Conservation (phyloP, 2,329 filamentous ascomycete genomes). For the Xylariaceae sp. region DNA sequence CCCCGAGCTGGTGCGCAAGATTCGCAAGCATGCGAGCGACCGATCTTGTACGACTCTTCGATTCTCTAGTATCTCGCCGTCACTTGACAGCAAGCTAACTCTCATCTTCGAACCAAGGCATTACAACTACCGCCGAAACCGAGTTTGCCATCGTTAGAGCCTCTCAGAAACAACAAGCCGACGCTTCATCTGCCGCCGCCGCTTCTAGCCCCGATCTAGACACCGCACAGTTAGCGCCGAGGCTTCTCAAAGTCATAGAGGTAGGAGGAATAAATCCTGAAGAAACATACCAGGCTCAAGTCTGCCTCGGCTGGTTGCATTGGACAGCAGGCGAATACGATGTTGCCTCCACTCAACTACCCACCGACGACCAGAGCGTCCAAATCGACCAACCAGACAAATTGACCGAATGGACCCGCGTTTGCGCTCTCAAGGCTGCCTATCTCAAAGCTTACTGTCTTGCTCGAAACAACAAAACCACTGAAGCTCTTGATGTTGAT, state of each 20-base stretch:
- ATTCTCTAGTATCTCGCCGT: too few species aligned
- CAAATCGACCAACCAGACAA: constrained; percentile 50
- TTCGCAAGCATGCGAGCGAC: constrained; percentile 87
- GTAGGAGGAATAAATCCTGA: constrained; percentile 50
- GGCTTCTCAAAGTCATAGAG: constrained; percentile 54
- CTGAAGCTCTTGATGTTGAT: constrained; percentile 64
- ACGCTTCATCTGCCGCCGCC: constrained; percentile 40
- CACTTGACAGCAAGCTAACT: constrained; percentile 10
- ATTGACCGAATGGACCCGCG: constrained; percentile 71
- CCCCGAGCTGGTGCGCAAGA: constrained; percentile 85
- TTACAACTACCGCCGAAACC: constrained; percentile 65
- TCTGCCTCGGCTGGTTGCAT: constrained; percentile 81
- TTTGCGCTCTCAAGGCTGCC: constrained; percentile 73
- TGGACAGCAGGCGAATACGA: constrained; percentile 70
- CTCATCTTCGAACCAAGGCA: constrained; percentile 45
- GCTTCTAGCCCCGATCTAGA: constrained; percentile 43
- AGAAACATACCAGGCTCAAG: constrained; percentile 71
- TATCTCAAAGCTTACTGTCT: constrained; percentile 70
- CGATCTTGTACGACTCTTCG: constrained; percentile 64
- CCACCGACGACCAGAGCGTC: constrained; percentile 56
- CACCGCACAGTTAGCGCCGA: constrained; percentile 42
- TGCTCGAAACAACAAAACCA: constrained; percentile 43
- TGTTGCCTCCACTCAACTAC: constrained; percentile 58
- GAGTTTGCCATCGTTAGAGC: constrained; percentile 62
- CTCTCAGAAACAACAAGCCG: constrained; percentile 39